A percentile compares a stretch with the other conserved stretches of the same genome.
These are phyloP conservation scores for Entomortierella lignicola DNA, from an alignment of 192 early-diverging fungal species.

Conservation along the genomic window DNA sequence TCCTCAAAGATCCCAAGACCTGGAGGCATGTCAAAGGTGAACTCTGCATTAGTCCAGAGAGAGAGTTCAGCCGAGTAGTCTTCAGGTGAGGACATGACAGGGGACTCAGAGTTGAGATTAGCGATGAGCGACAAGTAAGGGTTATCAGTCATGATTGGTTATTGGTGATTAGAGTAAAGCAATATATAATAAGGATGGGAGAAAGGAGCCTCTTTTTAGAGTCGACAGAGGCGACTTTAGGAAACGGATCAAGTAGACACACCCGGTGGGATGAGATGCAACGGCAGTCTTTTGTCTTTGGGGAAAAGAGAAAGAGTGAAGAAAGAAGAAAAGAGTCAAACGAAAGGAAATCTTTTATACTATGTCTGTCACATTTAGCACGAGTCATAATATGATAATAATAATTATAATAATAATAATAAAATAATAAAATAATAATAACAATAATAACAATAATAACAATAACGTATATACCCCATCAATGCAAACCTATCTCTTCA, in stretches of 20 bases:
- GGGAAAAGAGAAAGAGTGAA: slow-evolving; percentile 27
- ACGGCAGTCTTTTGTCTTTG: slow-evolving; percentile 15
- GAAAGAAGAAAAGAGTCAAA: slow-evolving; percentile 1
- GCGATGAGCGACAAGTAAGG: slow-evolving; percentile 48
- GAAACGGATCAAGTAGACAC: slow-evolving; percentile 6
- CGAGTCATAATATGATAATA: no score
- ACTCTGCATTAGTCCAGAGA: slow-evolving; percentile 77
- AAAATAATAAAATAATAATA: no score
- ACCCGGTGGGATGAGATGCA: slow-evolving; percentile 54
- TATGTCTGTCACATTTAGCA: no score
- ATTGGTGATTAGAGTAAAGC: not conserved
- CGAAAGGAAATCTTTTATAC: slow-evolving; percentile 7
- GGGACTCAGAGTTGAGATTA: slow-evolving; percentile 49
- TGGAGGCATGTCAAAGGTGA: slow-evolving; percentile 71
- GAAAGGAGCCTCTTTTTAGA: slow-evolving; percentile 30
- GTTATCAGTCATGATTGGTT: slow-evolving; percentile 31
- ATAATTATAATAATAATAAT: no score
- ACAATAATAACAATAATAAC: no score
- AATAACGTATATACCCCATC: no score
- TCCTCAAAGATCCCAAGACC: slow-evolving; percentile 66
- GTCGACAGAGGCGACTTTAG: slow-evolving; percentile 54
- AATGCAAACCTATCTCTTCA: no score
- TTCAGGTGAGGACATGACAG: slow-evolving; percentile 55
- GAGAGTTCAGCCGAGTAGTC: slow-evolving; percentile 77
- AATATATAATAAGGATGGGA: not conserved